phyloP scores from a whole-genome alignment of 2,329 filamentous ascomycete species.

The Pleurostoma richardsiae region DNA sequence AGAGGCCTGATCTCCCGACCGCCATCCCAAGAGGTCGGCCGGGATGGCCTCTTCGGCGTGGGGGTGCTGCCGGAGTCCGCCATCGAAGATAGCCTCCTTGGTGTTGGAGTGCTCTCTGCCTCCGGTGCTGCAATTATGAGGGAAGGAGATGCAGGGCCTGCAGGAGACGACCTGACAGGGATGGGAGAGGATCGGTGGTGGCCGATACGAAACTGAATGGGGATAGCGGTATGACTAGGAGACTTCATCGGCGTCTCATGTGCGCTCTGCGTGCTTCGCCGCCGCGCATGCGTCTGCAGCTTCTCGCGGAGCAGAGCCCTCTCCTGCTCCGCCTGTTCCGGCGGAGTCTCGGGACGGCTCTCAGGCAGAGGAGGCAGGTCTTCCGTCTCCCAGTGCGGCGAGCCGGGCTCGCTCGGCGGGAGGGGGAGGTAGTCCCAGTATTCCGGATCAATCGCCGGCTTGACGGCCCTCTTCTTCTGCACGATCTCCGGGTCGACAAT shows the following conservation, averaged over 20 bases:
- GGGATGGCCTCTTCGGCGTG: slow-evolving; percentile 29
- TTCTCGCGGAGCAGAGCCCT: slow-evolving; percentile 32
- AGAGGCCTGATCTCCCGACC: slow-evolving; percentile 73
- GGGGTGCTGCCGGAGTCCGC: slow-evolving; percentile 23
- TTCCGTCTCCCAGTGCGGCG: slow-evolving; percentile 31
- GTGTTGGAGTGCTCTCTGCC: slow-evolving; percentile 13
- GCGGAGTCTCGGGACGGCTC: slow-evolving; percentile 53
- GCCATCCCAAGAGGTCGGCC: slow-evolving; percentile 58
- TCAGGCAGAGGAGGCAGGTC: slow-evolving; percentile 52
- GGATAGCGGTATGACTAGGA: slow-evolving; percentile 53
- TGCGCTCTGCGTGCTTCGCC: slow-evolving; percentile 37
- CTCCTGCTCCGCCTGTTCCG: slow-evolving; percentile 40
- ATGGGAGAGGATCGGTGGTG: slow-evolving; percentile 37
- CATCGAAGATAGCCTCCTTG: slow-evolving; percentile 39
- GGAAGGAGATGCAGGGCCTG: slow-evolving; percentile 9
- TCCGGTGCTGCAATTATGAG: slow-evolving; percentile 10
- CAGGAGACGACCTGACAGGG: slow-evolving; percentile 12
- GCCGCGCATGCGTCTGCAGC: slow-evolving; percentile 36
- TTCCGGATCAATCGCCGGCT: slow-evolving; percentile 61
- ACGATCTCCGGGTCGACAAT: slow-evolving; percentile 53
- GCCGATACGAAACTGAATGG: slow-evolving; percentile 49
- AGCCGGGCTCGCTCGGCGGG: slow-evolving; percentile 53
- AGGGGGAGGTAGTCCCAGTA: slow-evolving; percentile 61
- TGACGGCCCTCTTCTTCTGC: slow-evolving; percentile 42
- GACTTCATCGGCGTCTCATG: slow-evolving; percentile 43